A percentile compares a stretch with the other conserved stretches of the same genome.
Evolutionary conservation across 2,329 filamentous ascomycete species (phyloP).

Genomic region (Bipolaris oryzae): DNA sequence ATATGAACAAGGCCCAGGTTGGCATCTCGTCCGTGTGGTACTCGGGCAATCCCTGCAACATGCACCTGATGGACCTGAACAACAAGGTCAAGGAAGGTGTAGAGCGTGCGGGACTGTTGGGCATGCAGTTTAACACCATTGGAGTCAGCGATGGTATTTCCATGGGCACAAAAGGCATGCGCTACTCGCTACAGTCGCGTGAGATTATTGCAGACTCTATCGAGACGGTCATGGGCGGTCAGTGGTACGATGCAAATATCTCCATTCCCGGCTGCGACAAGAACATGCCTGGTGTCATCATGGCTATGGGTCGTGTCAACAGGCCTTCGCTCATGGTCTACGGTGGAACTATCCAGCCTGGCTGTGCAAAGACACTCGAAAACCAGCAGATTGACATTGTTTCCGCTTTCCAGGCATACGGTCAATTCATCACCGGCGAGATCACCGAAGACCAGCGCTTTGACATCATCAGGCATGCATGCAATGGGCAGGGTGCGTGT

Average conservation of each 20-base stretch:
- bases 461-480: conserved; percentile 93
- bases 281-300: conserved; percentile 79
- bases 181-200: conserved; percentile 90
- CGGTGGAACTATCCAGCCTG: conserved; percentile 90
- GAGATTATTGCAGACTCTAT: conserved; percentile 98
- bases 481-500: conserved; percentile 81
- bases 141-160: conserved; percentile 97
- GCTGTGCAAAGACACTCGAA: conserved; percentile 74
- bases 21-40: conserved; percentile 99
- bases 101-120: conserved; percentile 77
- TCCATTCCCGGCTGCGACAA: conserved; percentile 98
- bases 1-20: conserved; percentile 96
- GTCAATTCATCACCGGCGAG: conserved; percentile 88
- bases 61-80: conserved; percentile 93
- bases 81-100: conserved; percentile 75
- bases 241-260: conserved; percentile 98
- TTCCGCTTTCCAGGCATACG: conserved; percentile 97
- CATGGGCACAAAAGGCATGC: conserved; percentile 98
- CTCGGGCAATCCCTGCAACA: conserved; percentile 98
- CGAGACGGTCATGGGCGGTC: conserved; percentile 97
- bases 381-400: conserved; percentile 87
- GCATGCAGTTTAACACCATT: conserved; percentile 99
- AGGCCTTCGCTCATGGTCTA: conserved; percentile 97
- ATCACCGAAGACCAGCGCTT: conserved; percentile 91
- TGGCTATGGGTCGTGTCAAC: conserved; percentile 93